Percentiles rank a stretch among this genome's conserved stretches.
Conservation (phyloP, 352 stramenopile genomes). For the Discostella stelligera region DNA sequence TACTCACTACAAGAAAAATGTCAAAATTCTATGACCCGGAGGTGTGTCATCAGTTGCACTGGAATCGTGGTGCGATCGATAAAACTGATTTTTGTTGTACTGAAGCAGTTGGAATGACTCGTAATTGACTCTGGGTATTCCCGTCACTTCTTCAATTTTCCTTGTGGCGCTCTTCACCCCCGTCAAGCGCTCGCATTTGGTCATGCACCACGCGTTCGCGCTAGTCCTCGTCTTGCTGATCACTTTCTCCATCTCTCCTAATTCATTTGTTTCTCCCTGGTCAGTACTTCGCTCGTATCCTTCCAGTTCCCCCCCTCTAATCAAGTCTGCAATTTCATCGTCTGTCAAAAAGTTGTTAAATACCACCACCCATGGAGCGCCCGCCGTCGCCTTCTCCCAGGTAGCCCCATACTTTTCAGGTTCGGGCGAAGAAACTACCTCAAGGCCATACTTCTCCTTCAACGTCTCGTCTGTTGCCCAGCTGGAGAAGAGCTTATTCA, state of each 20-base stretch:
- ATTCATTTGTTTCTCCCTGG: constrained; percentile 66
- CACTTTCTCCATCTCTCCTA: constrained; percentile 75
- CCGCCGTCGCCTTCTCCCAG: constrained; percentile 35
- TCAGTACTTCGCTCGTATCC: constrained; percentile 76
- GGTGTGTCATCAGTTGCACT: constrained; percentile 42
- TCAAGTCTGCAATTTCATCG: constrained; percentile 67
- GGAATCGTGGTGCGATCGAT: constrained; percentile 73
- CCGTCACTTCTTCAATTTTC: constrained; percentile 77
- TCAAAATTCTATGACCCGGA: constrained; percentile 62
- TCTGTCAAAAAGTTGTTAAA: constrained; percentile 79
- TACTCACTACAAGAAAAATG: constrained; percentile 67
- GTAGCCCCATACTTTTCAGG: constrained; percentile 41
- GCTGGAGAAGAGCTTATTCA: constrained; percentile 72
- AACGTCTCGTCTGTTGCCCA: constrained; percentile 49
- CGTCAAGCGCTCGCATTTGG: constrained; percentile 56
- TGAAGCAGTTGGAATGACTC: constrained; percentile 80
- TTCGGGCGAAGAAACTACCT: constrained; percentile 50
- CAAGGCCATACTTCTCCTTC: constrained; percentile 46
- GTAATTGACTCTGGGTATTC: constrained; percentile 74
- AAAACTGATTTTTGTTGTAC: constrained; percentile 77
- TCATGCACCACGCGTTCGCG: constrained; percentile 78
- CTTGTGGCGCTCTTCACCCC: constrained; percentile 48
- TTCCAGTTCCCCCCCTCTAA: constrained; percentile 53
- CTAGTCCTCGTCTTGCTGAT: constrained; percentile 64
- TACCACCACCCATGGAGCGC: constrained; percentile 69